Evolutionary conservation across 148 eudicot genomes (phyloP).

Genomic region (Mesembryanthemum crystallinum): DNA sequence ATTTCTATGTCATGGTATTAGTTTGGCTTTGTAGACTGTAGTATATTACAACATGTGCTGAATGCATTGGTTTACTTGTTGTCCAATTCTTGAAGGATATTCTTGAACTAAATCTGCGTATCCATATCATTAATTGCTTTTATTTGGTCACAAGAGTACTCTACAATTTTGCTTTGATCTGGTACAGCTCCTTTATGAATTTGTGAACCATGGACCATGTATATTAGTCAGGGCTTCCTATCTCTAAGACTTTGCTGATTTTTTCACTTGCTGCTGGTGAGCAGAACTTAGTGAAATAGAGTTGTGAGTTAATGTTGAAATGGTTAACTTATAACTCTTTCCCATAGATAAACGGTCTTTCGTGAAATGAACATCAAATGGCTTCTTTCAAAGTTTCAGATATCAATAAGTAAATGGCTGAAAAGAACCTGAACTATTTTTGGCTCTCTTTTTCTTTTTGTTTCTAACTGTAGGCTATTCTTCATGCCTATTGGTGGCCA

Average conservation of each 20-base stretch:
- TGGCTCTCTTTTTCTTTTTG: not conserved
- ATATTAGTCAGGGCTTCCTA: not conserved
- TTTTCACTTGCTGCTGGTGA: not conserved
- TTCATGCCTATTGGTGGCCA: not conserved
- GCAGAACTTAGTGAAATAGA: not conserved
- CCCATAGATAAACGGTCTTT: not conserved
- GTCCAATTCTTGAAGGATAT: not conserved
- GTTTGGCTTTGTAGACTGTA: not conserved
- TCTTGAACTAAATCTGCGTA: not conserved
- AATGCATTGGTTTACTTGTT: not conserved
- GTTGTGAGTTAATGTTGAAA: not conserved
- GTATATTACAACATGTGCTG: not conserved
- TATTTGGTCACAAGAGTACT: not conserved
- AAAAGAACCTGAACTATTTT: not conserved
- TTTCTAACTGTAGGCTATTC: not conserved
- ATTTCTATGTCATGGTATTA: not conserved
- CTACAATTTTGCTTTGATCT: not conserved
- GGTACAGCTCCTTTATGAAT: not conserved
- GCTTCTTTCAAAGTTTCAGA: not conserved
- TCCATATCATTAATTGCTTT: not conserved
- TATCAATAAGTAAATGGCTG: not conserved
- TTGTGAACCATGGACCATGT: not conserved
- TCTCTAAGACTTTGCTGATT: not conserved
- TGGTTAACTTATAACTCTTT: not conserved
- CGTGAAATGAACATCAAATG: not conserved